Base-by-base conservation (phyloP, 2,329 filamentous ascomycete species). In the Endoconidiophora laricicola region DNA sequence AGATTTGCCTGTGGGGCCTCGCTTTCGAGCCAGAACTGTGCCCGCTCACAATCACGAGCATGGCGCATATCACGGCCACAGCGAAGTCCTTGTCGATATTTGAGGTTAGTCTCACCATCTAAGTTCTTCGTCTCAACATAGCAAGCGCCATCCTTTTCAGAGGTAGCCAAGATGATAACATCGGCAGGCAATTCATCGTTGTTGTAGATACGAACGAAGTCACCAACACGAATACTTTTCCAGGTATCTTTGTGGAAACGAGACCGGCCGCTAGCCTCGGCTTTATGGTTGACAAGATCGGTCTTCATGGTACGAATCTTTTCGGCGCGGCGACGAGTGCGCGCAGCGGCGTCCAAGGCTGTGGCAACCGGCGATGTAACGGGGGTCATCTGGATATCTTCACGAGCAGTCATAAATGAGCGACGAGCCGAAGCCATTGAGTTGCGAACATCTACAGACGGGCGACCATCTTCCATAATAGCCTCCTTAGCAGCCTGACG, bases 51-150 rank as follows among this genome's bases (percentile, higher is more conserved):
- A 61, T 98, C 87, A 52, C 83, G 78, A 12, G 91, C 91, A 63
- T 96, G 88, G 61, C 81, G 86, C 54, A 98, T 73, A 44, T 78
- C 71, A 48, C 83, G 80, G 10, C 88, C 85, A 60, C 86, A 91
- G 55, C 90, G 84, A 40, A 98, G 73, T 18, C 91, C 86, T 60
- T 90, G 85, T 53, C 91, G 83, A 54, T 95, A 87, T 65, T 98
- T 98, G 55, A 98, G 69, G 59, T 98, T 98, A 2, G 91, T 98
- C 67, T 98, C 91, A 46, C 91, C 91, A 60, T 98, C 91, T 69
- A 98, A 63, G 62, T 94, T 96, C 70, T 96, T 98, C 2, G 91
- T 98, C 66, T 98, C 91, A 20, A 98, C 83, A 59, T 95, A 98
- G 65, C 91, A 98, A 37, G 86, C 86, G 46, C 91, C 91, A 58